Percentiles rank a stretch among this genome's conserved stretches.
phyloP scores from a whole-genome alignment of 108 stramenopile genomes.

The Skeletonema potamos region DNA sequence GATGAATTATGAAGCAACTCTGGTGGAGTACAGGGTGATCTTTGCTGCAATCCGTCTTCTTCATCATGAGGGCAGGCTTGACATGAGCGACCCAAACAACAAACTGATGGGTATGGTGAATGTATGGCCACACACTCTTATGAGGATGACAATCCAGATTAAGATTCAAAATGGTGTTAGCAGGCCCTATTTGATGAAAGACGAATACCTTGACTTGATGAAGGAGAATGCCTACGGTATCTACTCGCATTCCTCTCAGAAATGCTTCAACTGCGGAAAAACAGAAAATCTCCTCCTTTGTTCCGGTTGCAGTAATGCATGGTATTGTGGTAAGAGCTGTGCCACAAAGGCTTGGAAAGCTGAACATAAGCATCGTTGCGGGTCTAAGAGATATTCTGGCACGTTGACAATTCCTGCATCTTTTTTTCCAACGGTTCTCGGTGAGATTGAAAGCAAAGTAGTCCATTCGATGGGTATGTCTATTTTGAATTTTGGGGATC shows the following conservation, averaged over 20 bases:
- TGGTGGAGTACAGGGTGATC: neutral
- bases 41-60: conserved; percentile 5
- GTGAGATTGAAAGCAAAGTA: neutral
- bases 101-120: neutral
- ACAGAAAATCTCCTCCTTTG: neutral
- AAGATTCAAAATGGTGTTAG: neutral
- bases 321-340: neutral
- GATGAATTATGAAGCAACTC: neutral
- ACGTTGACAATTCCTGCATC: neutral
- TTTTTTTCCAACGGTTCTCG: neutral
- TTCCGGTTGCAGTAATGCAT: neutral
- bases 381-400: neutral
- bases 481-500: neutral
- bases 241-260: neutral
- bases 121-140: neutral
- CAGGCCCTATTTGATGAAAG: neutral
- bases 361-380: neutral
- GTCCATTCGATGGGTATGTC: neutral
- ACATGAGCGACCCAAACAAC: neutral
- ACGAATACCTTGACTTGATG: conserved; percentile 3
- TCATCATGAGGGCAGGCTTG: neutral
- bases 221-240: neutral
- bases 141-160: neutral
- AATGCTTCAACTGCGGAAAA: neutral
- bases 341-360: neutral